These are phyloP conservation scores for Gaeumannomyces sp. DNA, from an alignment of 2,329 filamentous ascomycete genomes.

Conservation along the genomic window DNA sequence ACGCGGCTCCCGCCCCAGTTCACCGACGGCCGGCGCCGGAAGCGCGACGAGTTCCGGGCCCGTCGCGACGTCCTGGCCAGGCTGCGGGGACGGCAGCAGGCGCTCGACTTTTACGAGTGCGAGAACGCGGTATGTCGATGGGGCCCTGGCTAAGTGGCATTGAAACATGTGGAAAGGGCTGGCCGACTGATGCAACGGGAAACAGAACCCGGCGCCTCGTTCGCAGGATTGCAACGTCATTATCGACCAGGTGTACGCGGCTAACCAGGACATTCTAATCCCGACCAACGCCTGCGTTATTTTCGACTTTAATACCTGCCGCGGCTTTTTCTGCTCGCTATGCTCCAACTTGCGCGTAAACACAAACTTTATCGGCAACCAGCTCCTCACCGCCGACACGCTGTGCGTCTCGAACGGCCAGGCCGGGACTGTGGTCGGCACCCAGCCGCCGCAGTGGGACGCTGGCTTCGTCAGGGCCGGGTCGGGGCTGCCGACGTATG, in stretches of 20 bases:
- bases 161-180: no score
- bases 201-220: slow-evolving; percentile 23
- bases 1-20: slow-evolving; percentile 19
- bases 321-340: slow-evolving; percentile 32
- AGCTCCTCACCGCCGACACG: slow-evolving; percentile 26
- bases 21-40: slow-evolving; percentile 14
- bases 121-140: slow-evolving; percentile 22
- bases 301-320: slow-evolving; percentile 28
- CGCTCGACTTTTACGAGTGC: slow-evolving; percentile 29
- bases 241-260: slow-evolving; percentile 23
- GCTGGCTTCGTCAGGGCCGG: slow-evolving; percentile 27
- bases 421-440: slow-evolving; percentile 28
- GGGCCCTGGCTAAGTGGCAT: no score
- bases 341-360: slow-evolving; percentile 26
- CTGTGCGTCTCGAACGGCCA: slow-evolving; percentile 28
- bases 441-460: slow-evolving; percentile 28
- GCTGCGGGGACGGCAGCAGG: slow-evolving; percentile 17
- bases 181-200: no score
- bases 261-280: slow-evolving; percentile 24
- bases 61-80: slow-evolving; percentile 9
- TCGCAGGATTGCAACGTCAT: slow-evolving; percentile 27
- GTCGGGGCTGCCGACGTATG: slow-evolving; percentile 23
- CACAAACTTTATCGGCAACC: slow-evolving; percentile 29
- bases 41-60: slow-evolving; percentile 15
- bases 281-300: slow-evolving; percentile 26